Evolutionary conservation across 1,284 basidiomycete genomes (phyloP), one percentile per base, ranked within the genome.

Genomic region (Leccinum angustisporum): DNA sequence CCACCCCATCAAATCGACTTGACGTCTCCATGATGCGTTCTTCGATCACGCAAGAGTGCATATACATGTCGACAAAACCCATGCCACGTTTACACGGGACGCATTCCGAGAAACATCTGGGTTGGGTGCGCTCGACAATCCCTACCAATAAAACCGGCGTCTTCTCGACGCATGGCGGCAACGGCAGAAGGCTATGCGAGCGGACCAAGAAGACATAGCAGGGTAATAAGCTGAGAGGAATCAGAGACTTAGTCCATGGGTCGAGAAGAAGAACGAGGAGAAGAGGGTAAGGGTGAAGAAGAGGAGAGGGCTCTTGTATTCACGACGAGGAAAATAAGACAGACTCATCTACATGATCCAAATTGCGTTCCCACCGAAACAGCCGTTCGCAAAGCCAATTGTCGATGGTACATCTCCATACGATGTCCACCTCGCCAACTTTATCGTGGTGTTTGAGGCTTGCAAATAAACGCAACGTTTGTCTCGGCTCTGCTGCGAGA

Each of bases 381-480:
- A 76, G 56, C 16, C 63, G 68, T 34, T 66, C 65, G 61, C 64
- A 65, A 27, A 82, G 72, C 80, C 83, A 83, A 3, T 65, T 69
- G 67, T 84, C 82, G 13, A 86, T 66, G 57, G 77, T 80, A 57
- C 78, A 77, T 68, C 77, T 81, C 86, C 86, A 89, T 1, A 81
- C 80, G 13, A 83, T 64, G 70, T 89, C 85, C 40, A 82, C 79
- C 5, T 84, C 83, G 10, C 72, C 70, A 10, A 92, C 67, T 65
- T 82, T 82, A 61, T 81, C 80, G 18, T 74, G 71, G 57, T 75
- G 72, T 59, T 76, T 76, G 30, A 91, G 75, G 5, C 75, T 71
- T 0, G 84, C 81, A 13, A 90, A 73, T 56, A 90, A 76, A 30
- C 78, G 77, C 11, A 89, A 67, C 0, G 82, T 77, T 51, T 71